phyloP scores from a whole-genome alignment of 768 basidiomycete species.

The Naganishia friedmannii region DNA sequence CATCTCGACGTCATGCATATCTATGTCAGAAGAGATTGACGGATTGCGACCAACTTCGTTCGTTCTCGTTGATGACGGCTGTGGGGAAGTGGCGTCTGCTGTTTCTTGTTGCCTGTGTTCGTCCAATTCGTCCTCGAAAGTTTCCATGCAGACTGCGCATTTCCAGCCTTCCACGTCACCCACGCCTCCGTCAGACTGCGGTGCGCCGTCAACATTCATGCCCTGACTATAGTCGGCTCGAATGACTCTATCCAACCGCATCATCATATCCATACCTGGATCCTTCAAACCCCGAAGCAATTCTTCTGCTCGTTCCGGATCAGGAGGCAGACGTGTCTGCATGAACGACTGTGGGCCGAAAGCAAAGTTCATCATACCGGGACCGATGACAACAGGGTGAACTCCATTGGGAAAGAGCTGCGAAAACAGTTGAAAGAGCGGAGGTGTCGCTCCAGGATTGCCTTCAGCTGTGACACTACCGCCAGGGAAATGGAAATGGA shows the following conservation, averaged over 20 bases:
- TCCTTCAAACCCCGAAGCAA: conserved; percentile 30
- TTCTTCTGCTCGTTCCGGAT: conserved; percentile 31
- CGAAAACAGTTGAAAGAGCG: conserved; percentile 13
- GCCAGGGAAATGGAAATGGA: not conserved
- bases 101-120: conserved; percentile 4
- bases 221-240: conserved; percentile 11
- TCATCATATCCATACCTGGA: conserved; percentile 25
- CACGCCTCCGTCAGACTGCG: conserved; percentile 1
- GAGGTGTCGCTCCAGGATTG: not conserved
- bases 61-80: not conserved
- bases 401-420: conserved; percentile 2
- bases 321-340: conserved; percentile 22
- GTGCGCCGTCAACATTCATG: not conserved
- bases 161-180: conserved; percentile 28
- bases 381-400: not conserved
- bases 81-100: not conserved
- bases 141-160: conserved; percentile 33
- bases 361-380: conserved; percentile 15
- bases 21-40: conserved; percentile 18
- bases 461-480: not conserved
- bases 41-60: not conserved
- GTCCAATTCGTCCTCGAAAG: conserved; percentile 14
- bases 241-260: conserved; percentile 27
- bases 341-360: conserved; percentile 13
- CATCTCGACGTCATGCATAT: conserved; percentile 31